Evolutionary conservation across 2,329 filamentous ascomycete genomes (phyloP).

Genomic region (Chalara sp.): DNA sequence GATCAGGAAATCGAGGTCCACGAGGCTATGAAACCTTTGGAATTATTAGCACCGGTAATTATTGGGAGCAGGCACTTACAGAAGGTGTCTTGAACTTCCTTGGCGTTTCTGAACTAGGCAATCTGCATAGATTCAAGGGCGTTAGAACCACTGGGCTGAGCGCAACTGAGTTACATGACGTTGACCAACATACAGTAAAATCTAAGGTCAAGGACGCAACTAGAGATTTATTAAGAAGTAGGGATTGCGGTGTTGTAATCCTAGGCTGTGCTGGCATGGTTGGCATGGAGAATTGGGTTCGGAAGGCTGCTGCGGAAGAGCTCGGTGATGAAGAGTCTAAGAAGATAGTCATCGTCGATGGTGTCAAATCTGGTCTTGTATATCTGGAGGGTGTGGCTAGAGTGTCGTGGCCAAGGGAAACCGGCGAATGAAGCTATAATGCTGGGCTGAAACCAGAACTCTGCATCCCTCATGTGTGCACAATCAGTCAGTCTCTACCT

Average conservation of each 20-base stretch:
- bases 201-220: conserved; percentile 64
- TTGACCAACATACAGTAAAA: conserved; percentile 55
- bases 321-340: conserved; percentile 53
- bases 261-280: conserved; percentile 91
- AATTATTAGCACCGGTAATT: conserved; percentile 80
- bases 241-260: conserved; percentile 60
- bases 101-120: conserved; percentile 33
- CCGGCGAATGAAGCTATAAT: neutral
- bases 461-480: neutral
- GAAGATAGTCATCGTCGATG: conserved; percentile 68
- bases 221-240: conserved; percentile 50
- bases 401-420: conserved; percentile 7
- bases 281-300: conserved; percentile 72
- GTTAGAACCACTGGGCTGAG: conserved; percentile 77
- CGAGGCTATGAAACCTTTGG: conserved; percentile 50
- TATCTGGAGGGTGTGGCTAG: conserved; percentile 20
- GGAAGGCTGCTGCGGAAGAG: conserved; percentile 57
- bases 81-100: conserved; percentile 60
- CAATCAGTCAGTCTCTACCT: too few relatives aligned
- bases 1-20: too few relatives aligned
- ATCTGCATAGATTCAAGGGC: conserved; percentile 56
- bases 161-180: conserved; percentile 72
- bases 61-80: conserved; percentile 70
- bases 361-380: conserved; percentile 61
- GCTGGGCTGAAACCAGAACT: neutral